Conservation (phyloP, 2,329 filamentous ascomycete genomes). For the Colletotrichum incanum region DNA sequence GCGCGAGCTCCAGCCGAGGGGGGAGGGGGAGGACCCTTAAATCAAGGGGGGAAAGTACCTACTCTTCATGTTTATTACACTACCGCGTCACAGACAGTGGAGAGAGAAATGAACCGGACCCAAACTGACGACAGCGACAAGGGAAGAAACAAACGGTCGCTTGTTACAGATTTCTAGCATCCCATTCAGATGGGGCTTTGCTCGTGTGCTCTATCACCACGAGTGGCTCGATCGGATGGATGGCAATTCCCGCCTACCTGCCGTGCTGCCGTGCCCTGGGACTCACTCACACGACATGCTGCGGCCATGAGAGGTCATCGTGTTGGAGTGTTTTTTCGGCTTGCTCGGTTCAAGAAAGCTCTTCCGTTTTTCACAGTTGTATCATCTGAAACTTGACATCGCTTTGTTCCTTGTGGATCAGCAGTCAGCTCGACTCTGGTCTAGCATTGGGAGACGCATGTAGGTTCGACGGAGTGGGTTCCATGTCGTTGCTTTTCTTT, state of each 20-base stretch:
- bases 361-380: constrained; percentile 25
- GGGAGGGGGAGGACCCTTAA: neutral
- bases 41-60: too few relatives aligned
- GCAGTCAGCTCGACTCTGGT: neutral
- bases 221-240: constrained; percentile 19
- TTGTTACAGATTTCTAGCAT: constrained; percentile 4
- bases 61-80: neutral
- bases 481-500: constrained; percentile 2
- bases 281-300: too few relatives aligned
- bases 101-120: constrained; percentile 3
- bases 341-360: constrained; percentile 20
- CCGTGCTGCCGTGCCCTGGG: neutral
- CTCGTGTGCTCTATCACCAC: constrained; percentile 3
- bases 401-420: constrained; percentile 20
- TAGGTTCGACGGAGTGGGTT: neutral
- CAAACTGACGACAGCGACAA: constrained; percentile 1
- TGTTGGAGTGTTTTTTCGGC: neutral
- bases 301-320: neutral
- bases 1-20: neutral
- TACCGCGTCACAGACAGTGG: neutral
- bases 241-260: constrained; percentile 8
- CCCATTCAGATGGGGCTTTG: neutral
- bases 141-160: constrained; percentile 21
- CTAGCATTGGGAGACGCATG: neutral
- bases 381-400: constrained; percentile 35